Evolutionary conservation across 805 yeast species (phyloP), one percentile per base, ranked within the genome.

Genomic region (Saturnispora silvae): DNA sequence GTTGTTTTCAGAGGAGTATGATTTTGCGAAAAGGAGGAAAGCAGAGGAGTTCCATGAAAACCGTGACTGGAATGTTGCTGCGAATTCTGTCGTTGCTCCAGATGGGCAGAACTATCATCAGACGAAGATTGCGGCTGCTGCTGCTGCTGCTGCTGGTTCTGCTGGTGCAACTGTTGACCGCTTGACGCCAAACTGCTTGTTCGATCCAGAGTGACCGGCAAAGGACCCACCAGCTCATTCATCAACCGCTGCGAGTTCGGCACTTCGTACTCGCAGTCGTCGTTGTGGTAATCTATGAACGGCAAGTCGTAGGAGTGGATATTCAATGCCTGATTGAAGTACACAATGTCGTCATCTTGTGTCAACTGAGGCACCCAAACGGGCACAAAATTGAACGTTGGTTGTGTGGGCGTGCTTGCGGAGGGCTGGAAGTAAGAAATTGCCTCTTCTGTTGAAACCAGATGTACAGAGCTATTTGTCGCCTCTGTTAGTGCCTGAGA

Each of bases 361-460:
- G 79, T 69, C n/a, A 70, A 57, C 33, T 70, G 66, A 0, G 85
- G 81, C 0, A 76, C 54, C 87, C 89, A 81, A 13, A 70, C 54
- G 0, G 74, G 71, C 3, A 50, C 43, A 39, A 57, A 58, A 33
- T 49, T 49, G 35, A 56, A 53, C 13, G 44, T 40, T 1, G 57
- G 53, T 31, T 53, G 51, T 4, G 46, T 18, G 3, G 52, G 31
- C 1, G 49, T 41, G 15, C 37, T 50, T 15, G 37, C 20, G 6
- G 24, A 22, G 10, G 52, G 48, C 32, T 47, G 42, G 41, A 52
- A 55, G 29, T 49, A 51, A 2, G 56, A 42, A 15, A 41, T 42
- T 17, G 55, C 49, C 35, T 54, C 59, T 19, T 52, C 56, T 9
- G 43, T 33, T 3, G 53, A 37, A 3, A 57, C 47, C 13, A 54